These are phyloP conservation scores for Lepraria neglecta DNA, from an alignment of 495 filamentous ascomycete species.

Conservation along the genomic window DNA sequence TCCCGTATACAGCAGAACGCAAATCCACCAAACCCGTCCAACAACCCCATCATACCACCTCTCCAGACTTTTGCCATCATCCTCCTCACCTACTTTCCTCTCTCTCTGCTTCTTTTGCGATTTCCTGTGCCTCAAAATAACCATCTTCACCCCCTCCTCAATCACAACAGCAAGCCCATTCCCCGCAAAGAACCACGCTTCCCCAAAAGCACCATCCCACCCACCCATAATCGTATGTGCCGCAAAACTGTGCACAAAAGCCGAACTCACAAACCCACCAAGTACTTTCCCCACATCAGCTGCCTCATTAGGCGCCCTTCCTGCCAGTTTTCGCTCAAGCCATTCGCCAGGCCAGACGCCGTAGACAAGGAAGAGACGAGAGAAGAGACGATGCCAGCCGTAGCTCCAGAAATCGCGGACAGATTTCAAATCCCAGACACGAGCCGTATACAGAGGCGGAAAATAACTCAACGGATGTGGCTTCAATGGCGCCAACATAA, in stretches of 20 bases:
- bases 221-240: slow-evolving; percentile 25
- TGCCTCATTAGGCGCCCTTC: slow-evolving; percentile 14
- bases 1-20: slow-evolving; percentile 23
- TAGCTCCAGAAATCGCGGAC: slow-evolving; percentile 29
- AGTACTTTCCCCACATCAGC: slow-evolving; percentile 28
- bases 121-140: slow-evolving; percentile 7
- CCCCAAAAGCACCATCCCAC: slow-evolving; percentile 23
- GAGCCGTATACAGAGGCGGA: slow-evolving; percentile 25
- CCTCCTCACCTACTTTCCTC: background rate
- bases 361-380: slow-evolving; percentile 27
- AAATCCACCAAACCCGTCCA: slow-evolving; percentile 27
- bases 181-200: slow-evolving; percentile 26
- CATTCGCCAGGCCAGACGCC: slow-evolving; percentile 30
- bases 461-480: slow-evolving; percentile 29
- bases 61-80: background rate
- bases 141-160: slow-evolving; percentile 23
- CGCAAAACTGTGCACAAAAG: slow-evolving; percentile 27
- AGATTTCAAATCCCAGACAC: slow-evolving; percentile 24
- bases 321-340: slow-evolving; percentile 25
- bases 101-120: background rate
- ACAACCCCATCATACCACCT: slow-evolving; percentile 25
- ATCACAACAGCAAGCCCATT: slow-evolving; percentile 26
- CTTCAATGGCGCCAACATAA: slow-evolving; percentile 22
- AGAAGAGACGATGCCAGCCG: slow-evolving; percentile 30
- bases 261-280: slow-evolving; percentile 26